Base-by-base conservation (phyloP, 805 yeast genomes). In the Danielia oregonensis region DNA sequence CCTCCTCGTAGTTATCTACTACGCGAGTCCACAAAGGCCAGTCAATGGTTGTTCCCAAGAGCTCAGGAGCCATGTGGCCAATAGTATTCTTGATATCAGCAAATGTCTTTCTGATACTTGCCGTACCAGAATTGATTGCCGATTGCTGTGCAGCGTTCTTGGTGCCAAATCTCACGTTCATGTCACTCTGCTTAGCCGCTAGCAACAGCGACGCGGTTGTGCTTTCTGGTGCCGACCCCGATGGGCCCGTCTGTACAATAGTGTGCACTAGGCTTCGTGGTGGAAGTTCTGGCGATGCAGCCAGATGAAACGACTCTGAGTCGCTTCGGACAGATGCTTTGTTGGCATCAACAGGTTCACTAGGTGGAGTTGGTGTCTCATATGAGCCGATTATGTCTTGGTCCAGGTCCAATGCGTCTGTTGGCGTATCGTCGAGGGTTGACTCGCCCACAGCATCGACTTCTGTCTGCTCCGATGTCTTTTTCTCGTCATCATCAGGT, bases 11-110 rank as follows among this genome's bases (percentile, higher is more conserved):
- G 55, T 88, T 83, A 43, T 82, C 78, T 3, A 87, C 86, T 12
- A 89, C 84, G 24, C 65, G 65, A 5, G 89, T 74, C 97, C 97
- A 91, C 55, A 86, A 85, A 29, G 83, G 85, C 93, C 93, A 85
- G 53, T 83, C 86, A 30, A 80, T 72, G 16, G 27, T 37, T 18
- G 40, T 25, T 17, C 48, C 47, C 33, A 42, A 16, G 24, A 42
- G 43, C 18, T 38, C 48, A 6, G 46, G 30, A 8, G 48, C 41
- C 36, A 44, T 32, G 31, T 42, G 59, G 3, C 67, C 70, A n/a
- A 72, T 70, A 6, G 78, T 74, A 17, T 59, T 55, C 37, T 68
- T 70, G 41, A 74, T 74, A 43, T 71, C 76, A 37, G 69, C 67
- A 49, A 74, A 61, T 8, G 67, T 57, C 30, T 62, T 63, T 42